Base-by-base conservation (phyloP, 306 rosid species). In the Trifolium repens region DNA sequence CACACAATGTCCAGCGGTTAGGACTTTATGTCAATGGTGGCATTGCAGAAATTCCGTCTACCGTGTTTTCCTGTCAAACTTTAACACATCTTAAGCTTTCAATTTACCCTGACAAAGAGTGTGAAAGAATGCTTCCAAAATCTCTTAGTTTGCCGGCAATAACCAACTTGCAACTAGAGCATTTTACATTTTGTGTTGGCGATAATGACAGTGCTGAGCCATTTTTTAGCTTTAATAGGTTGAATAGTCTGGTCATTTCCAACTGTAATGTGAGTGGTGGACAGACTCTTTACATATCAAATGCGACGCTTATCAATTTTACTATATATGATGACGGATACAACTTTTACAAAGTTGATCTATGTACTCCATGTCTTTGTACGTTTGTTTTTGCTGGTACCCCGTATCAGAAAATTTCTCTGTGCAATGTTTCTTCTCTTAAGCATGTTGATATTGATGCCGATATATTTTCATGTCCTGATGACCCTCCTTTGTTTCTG, bases 1-100 rank as follows among this genome's bases (percentile, higher is more conserved):
- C 79, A 3, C 65, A 80, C 53, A 58, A 80, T 9, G 71, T 73
- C 27, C 75, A 24, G 0, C 64, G 5, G 1, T 26, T 80, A 8
- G 24, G 54, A 15, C 39, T 79, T 11, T 19, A 9, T 24, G 44
- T 63, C 6, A 2, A 10, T 6, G 9, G 61, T 13, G 40, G 24
- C 8, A 70, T 71, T 15, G 9, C 4, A 14, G 5, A 17, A 8
- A 11, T 79, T 26, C 83, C 63, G 0, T 63, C 5, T 2, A 22
- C 11, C 12, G 0, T 80, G 0, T 79, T 67, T 19, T 80, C 75
- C 0, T 80, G 49, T 53, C 61, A 47, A 1, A 67, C 79, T n/a
- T 26, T 73, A 4, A 80, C 83, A 1, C 60, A 73, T 17, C 19
- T 17, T 17, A 17, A 17, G 19, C 19, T 17, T 17, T 17, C 19